Conservation (phyloP, 2,329 filamentous ascomycete species). For the Cladosporium sp. region DNA sequence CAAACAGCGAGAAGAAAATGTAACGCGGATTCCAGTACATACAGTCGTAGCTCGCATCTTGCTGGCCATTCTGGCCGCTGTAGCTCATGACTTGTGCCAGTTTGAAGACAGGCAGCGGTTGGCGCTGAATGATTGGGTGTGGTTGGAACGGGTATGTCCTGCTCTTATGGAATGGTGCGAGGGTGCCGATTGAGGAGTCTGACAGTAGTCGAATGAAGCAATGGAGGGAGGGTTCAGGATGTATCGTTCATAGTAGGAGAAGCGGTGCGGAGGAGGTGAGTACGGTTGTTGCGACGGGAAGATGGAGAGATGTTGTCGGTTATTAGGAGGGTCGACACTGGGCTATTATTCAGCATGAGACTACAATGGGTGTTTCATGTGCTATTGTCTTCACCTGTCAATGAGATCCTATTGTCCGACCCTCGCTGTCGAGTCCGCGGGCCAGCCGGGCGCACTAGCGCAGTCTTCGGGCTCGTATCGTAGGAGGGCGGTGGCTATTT, state of each 20-base stretch:
- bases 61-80: slow-evolving; percentile 12
- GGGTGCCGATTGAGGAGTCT: not conserved
- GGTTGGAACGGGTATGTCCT: not conserved
- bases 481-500: too few species aligned
- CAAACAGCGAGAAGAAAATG: too few species aligned
- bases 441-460: slow-evolving; percentile 8
- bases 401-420: slow-evolving; percentile 7
- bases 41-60: slow-evolving; percentile 9
- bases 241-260: slow-evolving; percentile 1
- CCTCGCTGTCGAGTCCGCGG: slow-evolving; percentile 5
- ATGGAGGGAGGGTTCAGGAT: not conserved
- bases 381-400: slow-evolving; percentile 11
- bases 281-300: not conserved
- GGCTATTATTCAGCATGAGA: not conserved
- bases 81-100: slow-evolving; percentile 12
- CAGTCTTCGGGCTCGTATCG: not conserved
- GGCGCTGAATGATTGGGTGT: not conserved
- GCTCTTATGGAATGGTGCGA: not conserved
- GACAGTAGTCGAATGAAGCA: not conserved
- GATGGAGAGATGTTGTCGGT: not conserved
- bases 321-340: not conserved
- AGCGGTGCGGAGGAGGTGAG: not conserved
- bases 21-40: too few species aligned
- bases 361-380: slow-evolving; percentile 3
- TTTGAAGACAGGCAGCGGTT: slow-evolving; percentile 3